Evolutionary conservation across 768 basidiomycete species (phyloP), one percentile per base, ranked within the genome.

Genomic region (Mycena indigotica): DNA sequence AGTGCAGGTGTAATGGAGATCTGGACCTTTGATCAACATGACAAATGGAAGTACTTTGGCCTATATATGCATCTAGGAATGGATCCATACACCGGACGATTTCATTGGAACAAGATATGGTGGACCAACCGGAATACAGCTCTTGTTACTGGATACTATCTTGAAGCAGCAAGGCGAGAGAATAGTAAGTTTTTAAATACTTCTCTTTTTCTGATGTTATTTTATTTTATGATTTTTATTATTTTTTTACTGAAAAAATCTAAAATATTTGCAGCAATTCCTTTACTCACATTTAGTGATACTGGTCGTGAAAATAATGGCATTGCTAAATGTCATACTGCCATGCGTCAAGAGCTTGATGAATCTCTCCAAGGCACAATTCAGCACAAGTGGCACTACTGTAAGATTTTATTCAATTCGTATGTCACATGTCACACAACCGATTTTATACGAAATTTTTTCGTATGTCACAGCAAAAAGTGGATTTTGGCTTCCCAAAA

Each of bases 271-370:
- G n/a, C 55, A 77, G 75, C 46, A 24, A 65, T 80, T 5, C 75
- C 79, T 3, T 53, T 80, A 0, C 54, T 76, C 0, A 78, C 78
- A 0, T 78, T 78, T 55, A 79, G 77, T 52, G 78, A 82, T 61
- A 72, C 66, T 1, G 80, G 79, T 0, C 48, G 65, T 0, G 77
- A 80, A n/a, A n/a, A n/a, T n/a, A n/a, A n/a, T n/a, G n/a, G n/a
- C n/a, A n/a, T n/a, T n/a, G n/a, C n/a, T n/a, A 52, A 83, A 82
- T 53, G 71, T 72, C 57, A 81, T 0, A 80, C 81, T 0, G 28
- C 62, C 0, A 62, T 78, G 0, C 71, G 75, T 0, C 80, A 81
- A 5, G 39, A 30, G 0, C 70, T 75, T 8, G 80, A 84, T 55
- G 74, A 78, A 0, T 32, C 55, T 0, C 68, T 83, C 0, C 5